Conservation (phyloP, 2,329 filamentous ascomycete species). For the Sclerotinia glacialis region DNA sequence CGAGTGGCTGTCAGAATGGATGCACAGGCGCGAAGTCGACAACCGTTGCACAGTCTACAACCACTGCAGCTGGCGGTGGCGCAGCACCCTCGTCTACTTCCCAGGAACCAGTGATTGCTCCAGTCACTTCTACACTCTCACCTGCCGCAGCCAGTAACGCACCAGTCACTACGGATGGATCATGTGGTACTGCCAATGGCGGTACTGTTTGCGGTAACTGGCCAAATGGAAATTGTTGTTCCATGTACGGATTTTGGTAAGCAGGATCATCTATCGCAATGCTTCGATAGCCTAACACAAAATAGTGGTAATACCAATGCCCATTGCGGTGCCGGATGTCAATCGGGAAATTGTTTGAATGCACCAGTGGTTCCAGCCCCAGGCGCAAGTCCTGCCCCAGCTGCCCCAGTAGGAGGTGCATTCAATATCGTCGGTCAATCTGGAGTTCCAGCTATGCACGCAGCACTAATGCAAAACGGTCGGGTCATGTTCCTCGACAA, state of each 20-base stretch:
- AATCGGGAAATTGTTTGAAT: slow-evolving; percentile 51
- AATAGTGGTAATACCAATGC: slow-evolving; percentile 43
- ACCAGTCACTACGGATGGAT: slow-evolving; percentile 49
- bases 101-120: slow-evolving; percentile 34
- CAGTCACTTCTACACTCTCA: slow-evolving; percentile 28
- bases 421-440: slow-evolving; percentile 52
- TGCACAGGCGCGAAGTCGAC: slow-evolving; percentile 29
- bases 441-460: slow-evolving; percentile 63
- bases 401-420: slow-evolving; percentile 45
- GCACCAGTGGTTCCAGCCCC: slow-evolving; percentile 40
- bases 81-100: slow-evolving; percentile 22
- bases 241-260: slow-evolving; percentile 55
- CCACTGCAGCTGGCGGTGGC: slow-evolving; percentile 21
- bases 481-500: slow-evolving; percentile 61
- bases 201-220: slow-evolving; percentile 52
- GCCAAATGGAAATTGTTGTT: slow-evolving; percentile 53
- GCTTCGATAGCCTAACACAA: slow-evolving; percentile 23
- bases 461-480: slow-evolving; percentile 57
- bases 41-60: slow-evolving; percentile 24
- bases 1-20: slow-evolving; percentile 38
- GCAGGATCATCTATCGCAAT: slow-evolving; percentile 6
- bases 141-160: slow-evolving; percentile 37
- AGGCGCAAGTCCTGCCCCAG: slow-evolving; percentile 44
- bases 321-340: slow-evolving; percentile 57
- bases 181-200: slow-evolving; percentile 50